These are phyloP conservation scores for Orbilia blumenaviensis DNA, from an alignment of 2,329 filamentous ascomycete species.

Conservation along the genomic window DNA sequence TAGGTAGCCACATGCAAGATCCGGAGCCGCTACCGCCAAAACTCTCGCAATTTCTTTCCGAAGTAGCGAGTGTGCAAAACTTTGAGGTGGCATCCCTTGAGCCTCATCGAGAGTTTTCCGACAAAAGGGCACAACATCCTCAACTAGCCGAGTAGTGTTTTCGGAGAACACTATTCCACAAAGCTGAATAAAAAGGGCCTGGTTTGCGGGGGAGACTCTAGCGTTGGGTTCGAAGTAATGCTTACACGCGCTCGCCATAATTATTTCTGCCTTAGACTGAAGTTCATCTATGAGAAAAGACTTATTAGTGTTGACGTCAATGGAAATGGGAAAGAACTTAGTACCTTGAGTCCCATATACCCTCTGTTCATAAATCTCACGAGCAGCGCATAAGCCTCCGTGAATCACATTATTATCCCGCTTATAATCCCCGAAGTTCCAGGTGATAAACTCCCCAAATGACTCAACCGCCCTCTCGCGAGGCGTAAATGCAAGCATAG, in stretches of 20 bases:
- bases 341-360: constrained; percentile 12
- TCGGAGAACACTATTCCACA: background rate
- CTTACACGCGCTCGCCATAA: background rate
- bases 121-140: constrained; percentile 27
- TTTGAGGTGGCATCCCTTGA: constrained; percentile 1
- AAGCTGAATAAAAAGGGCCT: constrained; percentile 39
- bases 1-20: constrained; percentile 31
- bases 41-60: constrained; percentile 40
- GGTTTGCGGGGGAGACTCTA: constrained; percentile 32
- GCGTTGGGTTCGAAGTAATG: background rate
- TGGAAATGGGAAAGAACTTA: no score
- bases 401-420: constrained; percentile 67
- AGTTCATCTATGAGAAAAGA: constrained; percentile 2
- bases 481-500: constrained; percentile 72
- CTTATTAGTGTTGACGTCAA: background rate
- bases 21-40: constrained; percentile 16
- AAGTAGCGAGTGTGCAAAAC: constrained; percentile 38
- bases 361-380: constrained; percentile 47
- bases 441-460: constrained; percentile 64
- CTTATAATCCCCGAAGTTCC: constrained; percentile 59
- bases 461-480: constrained; percentile 55
- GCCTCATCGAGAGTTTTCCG: constrained; percentile 4
- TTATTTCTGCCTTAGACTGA: background rate
- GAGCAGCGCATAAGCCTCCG: constrained; percentile 67
- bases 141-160: background rate